Evolutionary conservation across 805 yeast genomes (phyloP), one percentile per base, ranked within the genome.

Genomic region (Kuraishia floccosa): DNA sequence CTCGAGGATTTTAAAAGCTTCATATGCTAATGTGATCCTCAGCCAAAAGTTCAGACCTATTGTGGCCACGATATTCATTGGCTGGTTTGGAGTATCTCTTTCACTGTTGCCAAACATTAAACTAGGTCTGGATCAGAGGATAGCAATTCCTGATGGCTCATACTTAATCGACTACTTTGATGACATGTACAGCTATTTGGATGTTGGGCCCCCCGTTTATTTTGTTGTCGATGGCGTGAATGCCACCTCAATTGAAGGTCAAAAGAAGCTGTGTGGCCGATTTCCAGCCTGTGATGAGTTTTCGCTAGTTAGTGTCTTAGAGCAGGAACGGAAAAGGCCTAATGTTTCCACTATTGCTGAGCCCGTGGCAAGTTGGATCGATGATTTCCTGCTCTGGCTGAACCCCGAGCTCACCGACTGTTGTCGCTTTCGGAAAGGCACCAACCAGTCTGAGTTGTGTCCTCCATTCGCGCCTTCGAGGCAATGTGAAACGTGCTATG

Each of bases 281-380:
- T 91, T 85, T 47, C 72, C 95, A 0, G 68, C 85, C 0, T 89
- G 98, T 50, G 68, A 82, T 27, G 75, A 79, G 41, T 73, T 60
- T 42, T 89, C 96, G 0, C 49, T 89, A 26, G 74, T 80, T 1
- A 91, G 86, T 44, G 63, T 87, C 6, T 50, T 89, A 26, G 94
- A 86, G 42, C 87, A 85, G 49, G 98, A 89, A 47, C 68, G 80
- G 34, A 72, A 74, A 37, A 60, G 95, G 22, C 62, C 77, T 0
- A 58, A 68, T 2, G 43, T 59, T 8, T 78, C 89, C 2, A 76
- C 80, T 3, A 65, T 89, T 21, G 66, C 71, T 2, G 91, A 84
- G 28, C 95, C 97, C 0, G 70, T 84, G 2, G 77, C 96, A 1
- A 80, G 81, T 41, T 89, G 97, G 97, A 58, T 87, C 30, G 98